Base-by-base conservation (phyloP, 345 rosid genomes). In the Tarenaya hassleriana region DNA sequence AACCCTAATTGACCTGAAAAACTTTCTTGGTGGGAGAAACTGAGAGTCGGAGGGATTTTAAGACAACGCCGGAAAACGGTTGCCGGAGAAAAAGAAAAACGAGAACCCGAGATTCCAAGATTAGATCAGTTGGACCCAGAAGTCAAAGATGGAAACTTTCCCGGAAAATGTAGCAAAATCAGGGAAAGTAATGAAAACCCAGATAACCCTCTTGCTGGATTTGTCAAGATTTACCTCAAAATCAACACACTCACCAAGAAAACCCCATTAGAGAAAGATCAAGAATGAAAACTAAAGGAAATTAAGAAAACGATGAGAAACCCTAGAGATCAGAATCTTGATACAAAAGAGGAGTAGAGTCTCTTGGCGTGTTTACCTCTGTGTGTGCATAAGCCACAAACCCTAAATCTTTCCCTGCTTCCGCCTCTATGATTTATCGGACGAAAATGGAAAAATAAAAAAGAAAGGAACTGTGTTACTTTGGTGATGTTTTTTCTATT, bases 301-400 rank as follows among this genome's bases (percentile, higher is more conserved):
- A 24, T 24, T 5, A 24, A 24, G 5, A 5, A 24, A 24, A 24
- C n/a, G n/a, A 24, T 2, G 29, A 24, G 29, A 5, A 56, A 50
- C 47, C 32, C 57, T 64, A 17, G 43, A 34, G 9, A 15, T 16
- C 14, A 37, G 20, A 32, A 47, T 41, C 34, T 17, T 12, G 31
- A 47, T 38, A 55, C 18, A 47, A 3, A 42, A 35, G 20, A 42
- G 50, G 55, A 12, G 16, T 56, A 64, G 63, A 64, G 42, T 58
- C 50, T 27, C 14, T 56, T 19, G 41, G 20, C 41, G 39, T 17
- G 52, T 18, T 50, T 50, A 64, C 69, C 69, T 64, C 62, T 50
- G 15, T 64, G 50, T 43, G 61, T 37, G 50, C 58, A 50, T 2
- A 21, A 57, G 52, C 63, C 58, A 64, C 63, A 64, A 64, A 50